A percentile compares a stretch with the other conserved stretches of the same genome.
phyloP scores from a whole-genome alignment of 1,139 yeast species.

The Geotrichum reessii region DNA sequence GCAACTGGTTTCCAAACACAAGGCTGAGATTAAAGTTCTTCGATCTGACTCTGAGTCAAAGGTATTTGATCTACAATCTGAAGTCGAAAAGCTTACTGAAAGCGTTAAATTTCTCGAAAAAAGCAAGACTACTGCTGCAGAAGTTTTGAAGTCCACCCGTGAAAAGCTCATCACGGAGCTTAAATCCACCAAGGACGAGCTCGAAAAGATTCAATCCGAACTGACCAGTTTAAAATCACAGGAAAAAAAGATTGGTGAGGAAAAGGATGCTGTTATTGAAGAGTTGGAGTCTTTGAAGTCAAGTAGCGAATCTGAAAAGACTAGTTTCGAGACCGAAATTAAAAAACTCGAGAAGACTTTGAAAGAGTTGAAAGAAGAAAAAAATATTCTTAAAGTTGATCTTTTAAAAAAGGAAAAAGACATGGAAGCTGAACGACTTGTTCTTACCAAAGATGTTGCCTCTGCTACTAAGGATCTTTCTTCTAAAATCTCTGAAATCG shows the following conservation, averaged over 20 bases:
- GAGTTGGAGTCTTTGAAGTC: constrained; percentile 13
- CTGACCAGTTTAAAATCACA: neutral
- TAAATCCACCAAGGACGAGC: constrained; percentile 8
- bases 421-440: constrained; percentile 19
- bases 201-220: constrained; percentile 17
- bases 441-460: constrained; percentile 21
- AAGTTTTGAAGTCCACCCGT: constrained; percentile 7
- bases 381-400: constrained; percentile 10
- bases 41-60: constrained; percentile 1
- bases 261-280: constrained; percentile 10
- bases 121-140: constrained; percentile 11
- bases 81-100: constrained; percentile 10
- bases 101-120: constrained; percentile 10
- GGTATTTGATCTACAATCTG: constrained; percentile 5
- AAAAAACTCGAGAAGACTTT: constrained; percentile 7
- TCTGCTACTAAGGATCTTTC: constrained; percentile 21
- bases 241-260: constrained; percentile 2
- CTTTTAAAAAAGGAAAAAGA: constrained; percentile 13
- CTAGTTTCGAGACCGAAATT: constrained; percentile 10
- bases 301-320: constrained; percentile 2
- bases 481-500: constrained; percentile 17
- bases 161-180: constrained; percentile 17
- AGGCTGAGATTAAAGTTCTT: constrained; percentile 3
- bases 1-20: constrained; percentile 3
- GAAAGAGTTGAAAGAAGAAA: constrained; percentile 12